phyloP scores from a whole-genome alignment of 495 filamentous ascomycete species.

The Lophiostoma macrostomum region DNA sequence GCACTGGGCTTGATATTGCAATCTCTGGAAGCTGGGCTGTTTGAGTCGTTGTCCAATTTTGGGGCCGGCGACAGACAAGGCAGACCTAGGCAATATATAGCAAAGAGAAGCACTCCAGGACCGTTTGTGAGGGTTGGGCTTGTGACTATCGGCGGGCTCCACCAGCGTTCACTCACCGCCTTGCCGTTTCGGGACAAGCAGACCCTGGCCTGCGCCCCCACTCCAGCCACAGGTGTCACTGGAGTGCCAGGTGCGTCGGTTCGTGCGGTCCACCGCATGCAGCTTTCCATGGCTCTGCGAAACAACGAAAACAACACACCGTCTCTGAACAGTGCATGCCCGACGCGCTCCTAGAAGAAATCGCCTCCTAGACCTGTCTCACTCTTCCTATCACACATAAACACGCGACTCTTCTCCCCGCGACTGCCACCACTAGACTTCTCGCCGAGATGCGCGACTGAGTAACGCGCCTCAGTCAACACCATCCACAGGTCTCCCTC shows the following conservation, averaged over 20 bases:
- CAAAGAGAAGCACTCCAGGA: constrained; percentile 2
- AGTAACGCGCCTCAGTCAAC: neutral
- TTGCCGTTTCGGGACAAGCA: neutral
- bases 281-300: no score
- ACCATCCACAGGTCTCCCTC: neutral
- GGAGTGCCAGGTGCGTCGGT: constrained; percentile 7
- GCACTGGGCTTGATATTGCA: neutral
- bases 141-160: constrained; percentile 26
- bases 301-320: constrained; percentile 14
- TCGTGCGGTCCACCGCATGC: neutral
- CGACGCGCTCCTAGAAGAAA: no score
- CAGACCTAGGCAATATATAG: neutral
- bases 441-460: constrained; percentile 10
- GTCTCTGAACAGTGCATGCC: neutral
- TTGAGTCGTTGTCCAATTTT: no score
- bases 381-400: neutral
- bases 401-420: neutral
- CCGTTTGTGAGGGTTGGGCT: constrained; percentile 11
- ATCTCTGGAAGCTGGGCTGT: neutral
- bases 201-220: constrained; percentile 4
- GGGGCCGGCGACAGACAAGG: neutral
- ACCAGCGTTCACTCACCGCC: constrained; percentile 2
- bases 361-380: neutral
- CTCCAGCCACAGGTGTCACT: constrained; percentile 3
- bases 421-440: neutral